Evolutionary conservation across 2,329 filamentous ascomycete genomes (phyloP), one percentile per base, ranked within the genome.

Genomic region (Phialophora expanda): DNA sequence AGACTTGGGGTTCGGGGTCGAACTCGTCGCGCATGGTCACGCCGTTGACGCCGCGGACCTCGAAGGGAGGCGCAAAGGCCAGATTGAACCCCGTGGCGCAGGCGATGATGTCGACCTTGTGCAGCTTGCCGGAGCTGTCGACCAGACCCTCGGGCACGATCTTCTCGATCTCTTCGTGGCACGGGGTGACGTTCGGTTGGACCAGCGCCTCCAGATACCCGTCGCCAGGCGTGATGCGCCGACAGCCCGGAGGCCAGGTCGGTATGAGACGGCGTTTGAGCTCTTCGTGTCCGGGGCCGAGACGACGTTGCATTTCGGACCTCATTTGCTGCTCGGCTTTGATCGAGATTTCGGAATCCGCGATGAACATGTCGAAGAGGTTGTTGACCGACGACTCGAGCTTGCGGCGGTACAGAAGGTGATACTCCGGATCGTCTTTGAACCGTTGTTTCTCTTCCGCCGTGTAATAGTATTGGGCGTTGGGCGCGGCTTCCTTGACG

Each of bases 161-260:
- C 4, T 73, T 68, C 2, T 70, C 72, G 64, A 86, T 83, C 0
- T 78, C 75, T 1, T 78, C 76, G 2, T 76, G 72, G 9, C 32
- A 68, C 34, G 14, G 46, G 53, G 41, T 56, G 7, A 69, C 68
- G n/a, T 66, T 56, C 55, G 50, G n/a, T 41, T 80, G 58, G 5
- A 75, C 74, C 2, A 83, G 70, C 1, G 83, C 80, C 70, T 85
- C 81, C 9, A 85, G 78, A 70, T 83, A 85, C 0, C 83, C 82
- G 17, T 80, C 80, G 0, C 83, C 83, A 2, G 83, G 83, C 0
- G 83, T 84, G 20, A 83, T 69, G 1, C 83, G 76, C 17, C 82
- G 75, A 64, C 82, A 85, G 0, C 82, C 82, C 7, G 72, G 65
- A 14, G 64, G 51, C 56, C 68, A 74, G 8, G 68, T 64, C 0